Evolutionary conservation across 2,329 filamentous ascomycete genomes (phyloP), one percentile per base, ranked within the genome.

Genomic region (Aspergillus sergii): DNA sequence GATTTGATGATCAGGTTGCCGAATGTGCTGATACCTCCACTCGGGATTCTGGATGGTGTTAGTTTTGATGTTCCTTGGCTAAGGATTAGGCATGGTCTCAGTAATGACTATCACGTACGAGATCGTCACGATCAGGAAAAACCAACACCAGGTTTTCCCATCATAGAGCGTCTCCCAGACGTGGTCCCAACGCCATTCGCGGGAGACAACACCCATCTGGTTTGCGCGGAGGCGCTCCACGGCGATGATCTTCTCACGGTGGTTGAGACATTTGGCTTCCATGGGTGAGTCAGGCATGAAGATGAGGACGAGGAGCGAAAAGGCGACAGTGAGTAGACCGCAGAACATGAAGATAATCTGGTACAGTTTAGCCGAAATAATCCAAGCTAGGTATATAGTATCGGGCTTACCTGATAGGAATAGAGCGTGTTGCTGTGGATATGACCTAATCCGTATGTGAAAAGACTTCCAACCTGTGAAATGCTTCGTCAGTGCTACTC

Each of bases 361-460:
- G 45, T 3, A 50, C 6, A 2, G 46, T 19, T 26, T 16, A 28
- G 21, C 12, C 6, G 23, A 46, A 3, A 46, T 12, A 23, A 1
- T 23, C 14, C 21, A 46, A 7, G 1, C 4, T 46, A 12, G 4
- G 5, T 23, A 5, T 2, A 10, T 1, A 2, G 2, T 8, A 46
- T 46, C 8, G 1, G 7, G 0, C 1, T 3, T 54, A 55, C 59
- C 78, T 83, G 64, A 39, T 67, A 69, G 26, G 66, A 69, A 60
- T 78, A 73, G 11, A 85, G 71, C 0, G 61, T 66, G n/a, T 73
- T 58, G 6, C 83, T 85, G 1, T 84, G 63, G 65, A 89, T 86
- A 62, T 85, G 85, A 16, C 86, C 87, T 0, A 89, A 77, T 0
- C 85, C 86, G 64, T 87, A 88, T 0, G 83, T 85, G 21, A 87